Base-by-base conservation (phyloP, 257 asterid species). In the Coffea canephora region DNA sequence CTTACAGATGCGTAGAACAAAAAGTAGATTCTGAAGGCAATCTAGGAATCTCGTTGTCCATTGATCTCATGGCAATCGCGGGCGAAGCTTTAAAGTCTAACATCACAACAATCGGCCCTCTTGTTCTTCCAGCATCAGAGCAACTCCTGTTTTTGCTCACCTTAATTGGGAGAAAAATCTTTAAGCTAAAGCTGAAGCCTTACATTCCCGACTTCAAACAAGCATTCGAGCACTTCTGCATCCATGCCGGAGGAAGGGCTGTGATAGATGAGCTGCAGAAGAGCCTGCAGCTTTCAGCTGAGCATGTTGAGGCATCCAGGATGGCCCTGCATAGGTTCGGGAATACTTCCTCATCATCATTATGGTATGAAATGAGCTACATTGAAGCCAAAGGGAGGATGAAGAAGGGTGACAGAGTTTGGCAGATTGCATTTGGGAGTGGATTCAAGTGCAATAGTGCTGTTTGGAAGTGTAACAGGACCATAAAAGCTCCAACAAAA, bases 401-500 rank as follows among this genome's bases (percentile, higher is more conserved):
- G 97, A 88, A 70, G 82, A 91, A 82, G 39, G 98, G 98, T 0
- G 89, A 93, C 3, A 72, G 98, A 19, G 87, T 93, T n/a, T 93
- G 98, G 98, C 98, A 93, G 82, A 93, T 93, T 4, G 97, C 97
- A 0, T 93, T 92, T 27, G 97, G 96, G 23, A 92, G 97, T 84
- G 97, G 97, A 0, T 92, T 92, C 21, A 93, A 93, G 85, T 93
- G 98, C 46, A 92, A 93, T 85, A 91, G 96, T 70, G 97, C 97
- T 0, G 93, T 93, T 13, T 93, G 98, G 98, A 90, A 90, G 64
- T 92, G 96, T 57, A 90, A 92, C 19, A 86, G 91, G 2, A 89
- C 91, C 43, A 91, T 94, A 83, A 87, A 87, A 49, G 73, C 90
- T 5, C 88, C 93, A 19, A 16, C 41, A 0, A 91, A 90, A 36